Percentiles rank a stretch among this genome's conserved stretches.
phyloP scores from a whole-genome alignment of 257 asterid species.

The Cordia subcordata region DNA sequence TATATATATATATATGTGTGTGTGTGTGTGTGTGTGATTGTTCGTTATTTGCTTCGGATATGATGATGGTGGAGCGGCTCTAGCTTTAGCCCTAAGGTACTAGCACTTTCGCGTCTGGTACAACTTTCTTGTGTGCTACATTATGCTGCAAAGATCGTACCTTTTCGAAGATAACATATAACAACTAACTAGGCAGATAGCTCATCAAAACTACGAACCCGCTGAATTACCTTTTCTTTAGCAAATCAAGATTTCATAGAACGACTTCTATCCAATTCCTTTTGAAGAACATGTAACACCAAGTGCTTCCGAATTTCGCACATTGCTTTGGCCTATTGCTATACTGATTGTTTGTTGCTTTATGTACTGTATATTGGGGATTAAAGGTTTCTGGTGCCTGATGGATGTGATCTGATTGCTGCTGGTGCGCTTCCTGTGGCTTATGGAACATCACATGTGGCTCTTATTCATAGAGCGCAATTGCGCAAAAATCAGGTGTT shows the following conservation, averaged over 20 bases:
- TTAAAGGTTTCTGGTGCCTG: constrained; percentile 67
- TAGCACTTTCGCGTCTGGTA: not conserved
- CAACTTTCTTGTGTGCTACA: no score
- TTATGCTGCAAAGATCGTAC: not conserved
- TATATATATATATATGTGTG: not conserved
- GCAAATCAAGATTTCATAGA: no score
- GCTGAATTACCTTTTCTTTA: no score
- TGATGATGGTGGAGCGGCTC: no score
- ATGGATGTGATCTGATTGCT: constrained; percentile 82
- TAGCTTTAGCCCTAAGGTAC: not conserved
- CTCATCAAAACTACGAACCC: no score
- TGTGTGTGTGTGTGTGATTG: not conserved
- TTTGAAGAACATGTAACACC: no score
- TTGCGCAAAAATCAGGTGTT: constrained; percentile 60
- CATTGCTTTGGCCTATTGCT: no score
- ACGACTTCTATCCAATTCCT: no score
- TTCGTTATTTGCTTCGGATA: not conserved
- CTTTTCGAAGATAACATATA: not conserved
- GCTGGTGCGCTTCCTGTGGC: constrained; percentile 92
- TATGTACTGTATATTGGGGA: constrained; percentile 7
- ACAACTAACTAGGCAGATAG: no score
- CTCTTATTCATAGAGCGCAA: constrained; percentile 83
- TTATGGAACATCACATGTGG: constrained; percentile 93
- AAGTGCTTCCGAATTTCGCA: no score
- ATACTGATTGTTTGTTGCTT: constrained; percentile 1